Evolutionary conservation across 2,329 filamentous ascomycete genomes (phyloP), one percentile per base, ranked within the genome.

Genomic region (Penicillium paneum): DNA sequence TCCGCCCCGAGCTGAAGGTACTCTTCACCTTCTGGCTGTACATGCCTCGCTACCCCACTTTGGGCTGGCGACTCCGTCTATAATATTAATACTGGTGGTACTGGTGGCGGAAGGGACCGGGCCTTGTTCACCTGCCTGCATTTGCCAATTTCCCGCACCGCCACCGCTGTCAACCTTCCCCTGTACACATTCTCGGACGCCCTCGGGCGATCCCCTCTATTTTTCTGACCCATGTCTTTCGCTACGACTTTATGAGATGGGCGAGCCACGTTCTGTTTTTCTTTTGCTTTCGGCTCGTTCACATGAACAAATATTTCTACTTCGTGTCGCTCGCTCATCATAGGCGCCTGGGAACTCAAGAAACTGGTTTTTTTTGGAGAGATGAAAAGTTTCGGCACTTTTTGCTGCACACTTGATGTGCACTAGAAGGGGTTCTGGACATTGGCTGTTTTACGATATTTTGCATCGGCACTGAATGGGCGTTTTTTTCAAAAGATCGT

Each of bases 71-170:
- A 51, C 58, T 67, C 70, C 66, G 67, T 70, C 67, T 52, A 71
- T 74, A 74, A 74, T 74, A 56, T 62, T 74, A 74, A 74, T 74
- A 63, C 65, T 62, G 65, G 70, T 67, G 65, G 57, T 74, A 63
- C 65, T 62, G 65, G 70, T 67, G 65, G 57, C 55, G 32, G 34
- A 35, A 48, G 51, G 56, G 38, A 58, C 49, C 52, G 26, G 59
- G 54, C 52, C 59, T 55, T 52, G 34, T 54, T 40, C 21, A 50
- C 51, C 47, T 58, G 49, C 42, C 26, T 52, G 50, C 55, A 58
- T 40, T 58, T 38, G 45, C 45, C 52, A 54, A 54, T 54, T 36
- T 43, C 47, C 42, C 40, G 48, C 54, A 55, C 61, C 48, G 55
- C 59, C 62, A 64, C 62, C 56, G 63, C 62, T 61, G 65, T 64